Evolutionary conservation across 2,329 filamentous ascomycete species (phyloP).

Genomic region (Penicillium sp.): DNA sequence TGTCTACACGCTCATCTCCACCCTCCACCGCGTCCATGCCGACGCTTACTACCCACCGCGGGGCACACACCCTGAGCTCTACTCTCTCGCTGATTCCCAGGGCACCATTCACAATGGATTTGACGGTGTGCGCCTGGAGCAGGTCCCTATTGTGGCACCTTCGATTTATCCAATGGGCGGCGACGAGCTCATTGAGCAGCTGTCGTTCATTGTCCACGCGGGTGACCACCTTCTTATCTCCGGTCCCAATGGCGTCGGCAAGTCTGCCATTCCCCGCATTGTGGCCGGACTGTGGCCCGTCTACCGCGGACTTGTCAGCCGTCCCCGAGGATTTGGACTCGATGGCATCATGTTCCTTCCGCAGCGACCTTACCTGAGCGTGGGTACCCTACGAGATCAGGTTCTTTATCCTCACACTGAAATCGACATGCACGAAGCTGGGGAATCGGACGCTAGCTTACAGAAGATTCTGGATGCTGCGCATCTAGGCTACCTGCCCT

Average conservation of each 20-base stretch:
- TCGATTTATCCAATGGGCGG: slow-evolving; percentile 84
- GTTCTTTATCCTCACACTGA: slow-evolving; percentile 97
- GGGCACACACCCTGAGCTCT: slow-evolving; percentile 71
- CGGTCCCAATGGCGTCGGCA: slow-evolving; percentile 90
- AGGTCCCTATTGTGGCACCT: slow-evolving; percentile 89
- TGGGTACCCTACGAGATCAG: slow-evolving; percentile 91
- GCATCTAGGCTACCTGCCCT: slow-evolving; percentile 80
- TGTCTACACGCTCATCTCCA: slow-evolving; percentile 93
- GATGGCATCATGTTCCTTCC: slow-evolving; percentile 99
- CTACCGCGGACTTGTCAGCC: slow-evolving; percentile 86
- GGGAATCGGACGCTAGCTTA: slow-evolving; percentile 74
- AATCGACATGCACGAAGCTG: slow-evolving; percentile 83
- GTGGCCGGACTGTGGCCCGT: slow-evolving; percentile 94
- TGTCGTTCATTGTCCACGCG: slow-evolving; percentile 83
- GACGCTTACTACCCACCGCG: slow-evolving; percentile 74
- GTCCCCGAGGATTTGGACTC: slow-evolving; percentile 73
- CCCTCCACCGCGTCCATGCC: slow-evolving; percentile 88
- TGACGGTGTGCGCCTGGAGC: slow-evolving; percentile 87
- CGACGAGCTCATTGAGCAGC: slow-evolving; percentile 82
- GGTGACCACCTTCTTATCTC: slow-evolving; percentile 95
- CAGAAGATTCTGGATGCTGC: slow-evolving; percentile 77
- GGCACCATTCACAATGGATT: slow-evolving; percentile 94
- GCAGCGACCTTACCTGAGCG: slow-evolving; percentile 86
- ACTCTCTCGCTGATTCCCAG: slow-evolving; percentile 85
- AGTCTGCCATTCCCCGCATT: slow-evolving; percentile 81